Conservation (phyloP, 495 filamentous ascomycete genomes). For the Talaromyces proteolyticus region DNA sequence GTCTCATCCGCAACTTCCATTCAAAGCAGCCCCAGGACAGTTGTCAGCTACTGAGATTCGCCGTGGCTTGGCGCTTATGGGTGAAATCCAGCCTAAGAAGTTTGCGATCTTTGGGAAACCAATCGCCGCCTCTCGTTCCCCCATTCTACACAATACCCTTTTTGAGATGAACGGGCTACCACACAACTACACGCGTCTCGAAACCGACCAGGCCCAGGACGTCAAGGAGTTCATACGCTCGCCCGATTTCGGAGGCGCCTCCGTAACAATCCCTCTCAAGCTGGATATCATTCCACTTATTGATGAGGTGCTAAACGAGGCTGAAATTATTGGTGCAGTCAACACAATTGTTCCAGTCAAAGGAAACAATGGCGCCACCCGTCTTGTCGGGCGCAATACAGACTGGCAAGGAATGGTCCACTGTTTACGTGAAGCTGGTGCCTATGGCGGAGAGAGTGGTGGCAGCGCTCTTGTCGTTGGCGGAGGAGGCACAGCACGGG, state of each 20-base stretch:
- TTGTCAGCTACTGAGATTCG: constrained; percentile 89
- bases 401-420: constrained; percentile 93
- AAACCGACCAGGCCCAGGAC: constrained; percentile 63
- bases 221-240: constrained; percentile 62
- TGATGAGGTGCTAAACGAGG: constrained; percentile 73
- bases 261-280: constrained; percentile 94
- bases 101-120: constrained; percentile 89
- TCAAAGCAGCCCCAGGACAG: constrained; percentile 93
- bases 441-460: constrained; percentile 35
- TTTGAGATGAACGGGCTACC: constrained; percentile 78
- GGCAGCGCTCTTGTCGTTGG: constrained; percentile 63
- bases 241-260: constrained; percentile 81
- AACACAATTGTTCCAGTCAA: constrained; percentile 76
- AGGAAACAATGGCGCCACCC: constrained; percentile 30
- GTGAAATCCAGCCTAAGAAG: constrained; percentile 67
- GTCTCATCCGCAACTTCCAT: constrained; percentile 79
- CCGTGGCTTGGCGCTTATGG: constrained; percentile 66
- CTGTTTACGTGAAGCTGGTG: constrained; percentile 68
- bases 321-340: constrained; percentile 80
- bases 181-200: constrained; percentile 74
- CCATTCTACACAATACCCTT: constrained; percentile 82
- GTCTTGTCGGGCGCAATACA: constrained; percentile 82
- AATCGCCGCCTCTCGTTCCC: constrained; percentile 72
- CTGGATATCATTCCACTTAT: constrained; percentile 77
- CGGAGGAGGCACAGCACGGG: constrained; percentile 85